Percentiles rank a stretch among this genome's conserved stretches.
Conservation (phyloP, 257 asterid genomes). For the Handroanthus guayacan region DNA sequence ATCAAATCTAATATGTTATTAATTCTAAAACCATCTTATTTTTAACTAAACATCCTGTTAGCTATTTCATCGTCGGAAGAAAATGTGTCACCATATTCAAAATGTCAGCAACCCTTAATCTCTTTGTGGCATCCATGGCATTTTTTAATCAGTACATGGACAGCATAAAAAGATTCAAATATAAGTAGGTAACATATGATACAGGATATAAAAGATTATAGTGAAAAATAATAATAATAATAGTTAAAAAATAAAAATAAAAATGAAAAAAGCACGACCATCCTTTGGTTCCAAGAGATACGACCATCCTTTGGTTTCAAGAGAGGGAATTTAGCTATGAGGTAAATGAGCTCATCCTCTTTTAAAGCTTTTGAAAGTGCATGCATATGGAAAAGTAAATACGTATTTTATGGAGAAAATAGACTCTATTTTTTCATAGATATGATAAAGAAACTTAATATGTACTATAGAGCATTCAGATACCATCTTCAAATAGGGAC, state of each 20-base stretch:
- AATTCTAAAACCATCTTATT: no score
- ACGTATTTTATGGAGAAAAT: not conserved
- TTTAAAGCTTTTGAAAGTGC: slow-evolving; percentile 97
- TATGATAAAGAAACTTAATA: not conserved
- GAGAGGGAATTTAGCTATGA: slow-evolving; percentile 75
- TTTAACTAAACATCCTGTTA: no score
- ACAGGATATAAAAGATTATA: not conserved
- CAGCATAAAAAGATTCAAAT: not conserved
- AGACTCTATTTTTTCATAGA: not conserved
- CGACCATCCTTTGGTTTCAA: no score
- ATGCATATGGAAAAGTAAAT: slow-evolving; percentile 46
- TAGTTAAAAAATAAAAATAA: slow-evolving; percentile 69
- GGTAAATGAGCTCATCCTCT: slow-evolving; percentile 80
- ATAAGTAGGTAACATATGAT: no score
- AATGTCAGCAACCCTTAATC: slow-evolving; percentile 83
- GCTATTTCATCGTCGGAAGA: not conserved
- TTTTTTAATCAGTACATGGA: slow-evolving; percentile 61
- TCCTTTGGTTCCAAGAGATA: no score
- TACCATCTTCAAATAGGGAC: no score
- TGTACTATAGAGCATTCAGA: no score
- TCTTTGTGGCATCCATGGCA: slow-evolving; percentile 93
- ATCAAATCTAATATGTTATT: no score
- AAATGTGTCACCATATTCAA: slow-evolving; percentile 72
- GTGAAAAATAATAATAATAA: not conserved
- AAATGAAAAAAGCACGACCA: slow-evolving; percentile 79